A percentile compares a stretch with the other conserved stretches of the same genome.
These are phyloP conservation scores for Calonectria leucothoes DNA, from an alignment of 2,329 filamentous ascomycete genomes.

Conservation along the genomic window DNA sequence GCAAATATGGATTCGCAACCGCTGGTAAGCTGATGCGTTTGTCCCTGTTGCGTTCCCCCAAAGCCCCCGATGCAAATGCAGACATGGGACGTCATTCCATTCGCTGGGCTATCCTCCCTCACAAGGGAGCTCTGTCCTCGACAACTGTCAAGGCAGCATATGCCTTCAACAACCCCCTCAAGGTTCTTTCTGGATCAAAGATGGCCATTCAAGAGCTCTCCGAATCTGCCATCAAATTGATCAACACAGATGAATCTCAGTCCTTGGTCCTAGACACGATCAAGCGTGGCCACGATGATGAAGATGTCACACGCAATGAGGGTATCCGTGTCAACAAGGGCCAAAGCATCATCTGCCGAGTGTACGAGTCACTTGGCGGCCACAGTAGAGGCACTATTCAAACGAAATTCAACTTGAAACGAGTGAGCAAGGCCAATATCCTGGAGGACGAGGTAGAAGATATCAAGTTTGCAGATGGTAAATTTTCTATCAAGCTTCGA, in stretches of 20 bases:
- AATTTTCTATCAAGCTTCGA: constrained; percentile 73
- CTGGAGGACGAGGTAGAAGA: constrained; percentile 88
- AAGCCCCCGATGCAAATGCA: constrained; percentile 91
- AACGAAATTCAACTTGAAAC: constrained; percentile 77
- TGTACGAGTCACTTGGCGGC: constrained; percentile 92
- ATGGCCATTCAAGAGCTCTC: constrained; percentile 42
- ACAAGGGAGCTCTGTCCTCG: constrained; percentile 77
- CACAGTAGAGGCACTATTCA: constrained; percentile 77
- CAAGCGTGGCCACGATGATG: constrained; percentile 92
- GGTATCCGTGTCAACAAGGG: constrained; percentile 75
- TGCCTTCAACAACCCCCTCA: constrained; percentile 89
- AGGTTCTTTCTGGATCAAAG: constrained; percentile 45
- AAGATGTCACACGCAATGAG: constrained; percentile 73
- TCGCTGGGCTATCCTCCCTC: constrained; percentile 90
- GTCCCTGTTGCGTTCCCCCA: constrained; percentile 86
- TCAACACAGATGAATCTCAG: constrained; percentile 62
- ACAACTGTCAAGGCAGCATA: constrained; percentile 85
- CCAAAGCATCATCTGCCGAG: constrained; percentile 82
- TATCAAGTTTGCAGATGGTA: constrained; percentile 60
- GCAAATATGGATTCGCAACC: constrained; percentile 96
- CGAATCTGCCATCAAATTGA: constrained; percentile 71
- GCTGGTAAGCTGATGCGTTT: constrained; percentile 90
- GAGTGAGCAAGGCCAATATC: constrained; percentile 85
- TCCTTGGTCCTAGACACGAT: constrained; percentile 87
- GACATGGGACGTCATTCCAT: constrained; percentile 94